Base-by-base conservation (phyloP, 169 alveolate genomes). In the Plasmodium ovale region DNA sequence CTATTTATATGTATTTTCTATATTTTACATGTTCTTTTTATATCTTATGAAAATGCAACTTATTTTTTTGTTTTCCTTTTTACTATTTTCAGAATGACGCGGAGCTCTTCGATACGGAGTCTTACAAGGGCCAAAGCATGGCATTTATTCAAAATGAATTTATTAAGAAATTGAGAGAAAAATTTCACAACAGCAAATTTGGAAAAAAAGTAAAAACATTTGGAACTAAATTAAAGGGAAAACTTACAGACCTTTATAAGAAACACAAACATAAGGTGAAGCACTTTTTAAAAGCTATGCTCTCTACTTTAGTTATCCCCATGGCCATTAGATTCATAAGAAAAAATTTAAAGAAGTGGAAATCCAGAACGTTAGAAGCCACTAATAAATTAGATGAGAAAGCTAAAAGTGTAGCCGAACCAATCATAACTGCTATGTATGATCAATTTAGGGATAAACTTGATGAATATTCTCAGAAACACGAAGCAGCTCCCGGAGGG, bases 141-240 rank as follows among this genome's bases (percentile, higher is more conserved):
- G 85, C 90, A 65, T 51, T 82, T 19, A 67, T 82, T 31, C 85
- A 82, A 59, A 60, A 49, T 44, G 53, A 33, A 71, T 82, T 82
- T 68, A 51, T 82, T 31, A 82, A 27, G 33, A 82, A 82, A 67
- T 54, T 82, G 62, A 82, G 42, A 56, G 90, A 82, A 37, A 82
- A 35, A 53, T 82, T 82, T 44, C 25, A 67, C 16, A 54, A 39
- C 6, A 82, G 90, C 51, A 82, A 82, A 37, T 82, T 82, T 58
- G 90, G 90, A 29, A 49, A 65, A 19, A 37, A 71, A 19, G 12
- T 54, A 53, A 82, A 53, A 54, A 67, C 53, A 4, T 29, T 82
- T 3, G 85, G 85, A 67, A 7, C 71, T 27, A 31, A 51, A n/a
- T n/a, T 54, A 37, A 82, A 82, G 72, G 23, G 31, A 21, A 82